Evolutionary conservation across 345 rosid genomes (phyloP).

Genomic region (Corchorus capsularis): DNA sequence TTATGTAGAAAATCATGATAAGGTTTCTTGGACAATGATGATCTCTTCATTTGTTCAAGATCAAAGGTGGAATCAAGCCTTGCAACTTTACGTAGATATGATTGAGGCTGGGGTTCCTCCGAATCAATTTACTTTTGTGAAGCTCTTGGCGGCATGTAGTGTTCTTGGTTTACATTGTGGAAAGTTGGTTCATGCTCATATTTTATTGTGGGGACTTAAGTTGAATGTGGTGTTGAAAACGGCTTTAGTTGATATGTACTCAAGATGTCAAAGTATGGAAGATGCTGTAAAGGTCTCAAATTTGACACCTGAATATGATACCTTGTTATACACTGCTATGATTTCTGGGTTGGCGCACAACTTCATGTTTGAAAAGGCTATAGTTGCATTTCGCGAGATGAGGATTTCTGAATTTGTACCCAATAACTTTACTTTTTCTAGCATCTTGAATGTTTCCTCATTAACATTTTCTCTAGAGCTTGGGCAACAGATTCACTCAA

Average conservation of each 20-base stretch:
- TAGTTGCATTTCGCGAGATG: conserved; percentile 54
- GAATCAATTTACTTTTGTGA: conserved; percentile 61
- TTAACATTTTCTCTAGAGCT: conserved; percentile 39
- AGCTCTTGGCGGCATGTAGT: conserved; percentile 51
- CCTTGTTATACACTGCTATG: conserved; percentile 52
- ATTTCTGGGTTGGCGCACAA: conserved; percentile 56
- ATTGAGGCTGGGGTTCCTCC: conserved; percentile 51
- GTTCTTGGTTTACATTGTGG: conserved; percentile 49
- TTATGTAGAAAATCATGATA: conserved; percentile 43
- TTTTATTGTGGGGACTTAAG: conserved; percentile 43
- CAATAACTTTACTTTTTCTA: conserved; percentile 45
- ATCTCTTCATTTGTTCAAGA: conserved; percentile 55
- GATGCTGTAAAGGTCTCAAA: conserved; percentile 51
- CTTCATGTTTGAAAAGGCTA: conserved; percentile 44
- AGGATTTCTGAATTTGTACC: conserved; percentile 42
- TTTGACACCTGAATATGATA: conserved; percentile 47
- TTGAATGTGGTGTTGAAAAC: conserved; percentile 67
- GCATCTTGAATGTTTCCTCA: conserved; percentile 46
- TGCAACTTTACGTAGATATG: conserved; percentile 52
- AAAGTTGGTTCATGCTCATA: conserved; percentile 55
- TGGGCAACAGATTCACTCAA: conserved; percentile 63
- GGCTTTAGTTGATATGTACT: conserved; percentile 60
- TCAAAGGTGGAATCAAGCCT: conserved; percentile 50
- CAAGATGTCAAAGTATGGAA: conserved; percentile 46
- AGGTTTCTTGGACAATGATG: conserved; percentile 69